These are phyloP conservation scores for Crithidia brevicula DNA, from an alignment of 208 protist species.

Conservation along the genomic window DNA sequence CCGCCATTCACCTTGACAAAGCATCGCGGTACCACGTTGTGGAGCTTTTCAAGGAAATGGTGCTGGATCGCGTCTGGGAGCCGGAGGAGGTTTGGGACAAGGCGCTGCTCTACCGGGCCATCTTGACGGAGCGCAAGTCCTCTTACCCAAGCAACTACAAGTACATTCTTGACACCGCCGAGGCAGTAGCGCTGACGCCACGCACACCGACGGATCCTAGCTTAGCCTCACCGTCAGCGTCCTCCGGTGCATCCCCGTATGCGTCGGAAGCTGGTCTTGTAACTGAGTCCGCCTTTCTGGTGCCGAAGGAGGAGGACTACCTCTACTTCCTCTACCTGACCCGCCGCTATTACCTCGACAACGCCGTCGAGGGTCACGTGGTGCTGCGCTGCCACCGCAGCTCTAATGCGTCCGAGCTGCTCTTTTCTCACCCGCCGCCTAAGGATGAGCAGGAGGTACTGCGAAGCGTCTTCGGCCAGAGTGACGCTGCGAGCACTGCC, in stretches of 20 bases:
- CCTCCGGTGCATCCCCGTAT: background rate
- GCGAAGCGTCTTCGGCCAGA: conserved; percentile 16
- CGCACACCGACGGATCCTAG: background rate
- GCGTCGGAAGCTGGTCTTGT: background rate
- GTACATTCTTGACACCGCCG: conserved; percentile 71
- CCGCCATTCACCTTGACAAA: conserved; percentile 75
- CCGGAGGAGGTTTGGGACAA: conserved; percentile 79
- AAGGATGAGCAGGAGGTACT: conserved; percentile 78
- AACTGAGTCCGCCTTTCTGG: conserved; percentile 15
- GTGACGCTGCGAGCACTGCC: background rate
- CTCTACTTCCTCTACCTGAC: conserved; percentile 81
- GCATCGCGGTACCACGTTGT: conserved; percentile 74
- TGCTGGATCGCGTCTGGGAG: conserved; percentile 69
- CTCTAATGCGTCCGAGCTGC: conserved; percentile 56
- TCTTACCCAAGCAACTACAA: conserved; percentile 72
- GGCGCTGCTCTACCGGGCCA: conserved; percentile 82
- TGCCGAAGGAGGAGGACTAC: conserved; percentile 58
- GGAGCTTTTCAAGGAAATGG: conserved; percentile 84
- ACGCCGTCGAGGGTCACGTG: conserved; percentile 87
- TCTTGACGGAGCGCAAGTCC: conserved; percentile 62
- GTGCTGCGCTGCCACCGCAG: conserved; percentile 81
- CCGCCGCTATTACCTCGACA: conserved; percentile 84
- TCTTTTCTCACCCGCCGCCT: conserved; percentile 81
- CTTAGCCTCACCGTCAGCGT: background rate
- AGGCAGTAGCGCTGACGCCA: conserved; percentile 42